A percentile compares a stretch with the other conserved stretches of the same genome.
Evolutionary conservation across 345 rosid genomes (phyloP).

Genomic region (Arabidopsis thaliana): TAIR10.1 NC_003075.7:15093501-15094000

Average conservation of each 20-base stretch:
- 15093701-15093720: constrained; percentile 53
- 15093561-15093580: constrained; percentile 2
- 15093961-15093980: constrained; percentile 78
- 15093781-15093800: constrained; percentile 29
- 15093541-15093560: constrained; percentile 23
- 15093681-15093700: constrained; percentile 71
- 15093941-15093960: constrained; percentile 67
- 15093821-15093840: constrained; percentile 77
- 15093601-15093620: constrained; percentile 6
- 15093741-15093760: constrained; percentile 10
- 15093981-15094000: constrained; percentile 61
- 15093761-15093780: constrained; percentile 22
- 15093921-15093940: constrained; percentile 80
- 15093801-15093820: constrained; percentile 68
- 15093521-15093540: constrained; percentile 18
- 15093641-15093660: constrained; percentile 31
- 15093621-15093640: constrained; percentile 10
- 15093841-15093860: constrained; percentile 82
- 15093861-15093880: constrained; percentile 74
- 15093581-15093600: constrained; percentile 17
- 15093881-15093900: constrained; percentile 68
- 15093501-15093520: constrained; percentile 19
- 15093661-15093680: constrained; percentile 82
- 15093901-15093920: constrained; percentile 77
- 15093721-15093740: constrained; percentile 62